Conservation (phyloP, 2,329 filamentous ascomycete genomes). For the Aschersonia sp. region DNA sequence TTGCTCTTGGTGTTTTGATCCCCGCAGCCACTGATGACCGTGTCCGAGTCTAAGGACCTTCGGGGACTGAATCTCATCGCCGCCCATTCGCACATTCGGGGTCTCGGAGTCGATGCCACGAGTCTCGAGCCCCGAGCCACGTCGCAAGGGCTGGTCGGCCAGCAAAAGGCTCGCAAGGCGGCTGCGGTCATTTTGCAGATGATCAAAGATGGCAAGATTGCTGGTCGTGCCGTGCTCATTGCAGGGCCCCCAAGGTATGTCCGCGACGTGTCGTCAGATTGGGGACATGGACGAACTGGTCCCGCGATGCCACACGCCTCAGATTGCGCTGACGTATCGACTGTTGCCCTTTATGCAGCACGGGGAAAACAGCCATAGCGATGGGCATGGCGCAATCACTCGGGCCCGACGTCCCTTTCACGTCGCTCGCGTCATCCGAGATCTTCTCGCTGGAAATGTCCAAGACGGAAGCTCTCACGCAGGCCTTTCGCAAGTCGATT, state of each 20-base stretch:
- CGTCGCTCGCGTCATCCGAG: constrained; percentile 86
- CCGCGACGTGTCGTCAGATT: background rate
- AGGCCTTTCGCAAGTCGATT: constrained; percentile 98
- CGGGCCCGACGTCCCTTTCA: constrained; percentile 89
- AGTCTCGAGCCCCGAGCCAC: constrained; percentile 73
- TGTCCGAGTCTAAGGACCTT: constrained; percentile 92
- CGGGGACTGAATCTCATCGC: constrained; percentile 94
- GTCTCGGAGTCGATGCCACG: constrained; percentile 82
- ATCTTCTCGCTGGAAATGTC: constrained; percentile 99
- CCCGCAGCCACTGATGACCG: constrained; percentile 49
- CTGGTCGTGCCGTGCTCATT: constrained; percentile 84
- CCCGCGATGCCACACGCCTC: too few relatives aligned
- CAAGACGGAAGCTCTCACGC: constrained; percentile 94
- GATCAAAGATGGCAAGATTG: constrained; percentile 98
- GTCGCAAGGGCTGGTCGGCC: constrained; percentile 88
- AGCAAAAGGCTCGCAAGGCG: constrained; percentile 91
- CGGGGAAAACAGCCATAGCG: constrained; percentile 94
- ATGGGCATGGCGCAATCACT: constrained; percentile 98
- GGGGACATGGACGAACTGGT: too few relatives aligned
- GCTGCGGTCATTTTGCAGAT: constrained; percentile 94
- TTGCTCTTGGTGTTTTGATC: background rate
- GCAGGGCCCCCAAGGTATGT: constrained; percentile 75
- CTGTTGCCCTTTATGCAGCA: constrained; percentile 34
- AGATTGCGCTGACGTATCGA: too few relatives aligned
- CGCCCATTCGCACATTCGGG: constrained; percentile 94